Evolutionary conservation across 1,284 basidiomycete genomes (phyloP), one percentile per base, ranked within the genome.

Genomic region (Ceratobasidium sp.): DNA sequence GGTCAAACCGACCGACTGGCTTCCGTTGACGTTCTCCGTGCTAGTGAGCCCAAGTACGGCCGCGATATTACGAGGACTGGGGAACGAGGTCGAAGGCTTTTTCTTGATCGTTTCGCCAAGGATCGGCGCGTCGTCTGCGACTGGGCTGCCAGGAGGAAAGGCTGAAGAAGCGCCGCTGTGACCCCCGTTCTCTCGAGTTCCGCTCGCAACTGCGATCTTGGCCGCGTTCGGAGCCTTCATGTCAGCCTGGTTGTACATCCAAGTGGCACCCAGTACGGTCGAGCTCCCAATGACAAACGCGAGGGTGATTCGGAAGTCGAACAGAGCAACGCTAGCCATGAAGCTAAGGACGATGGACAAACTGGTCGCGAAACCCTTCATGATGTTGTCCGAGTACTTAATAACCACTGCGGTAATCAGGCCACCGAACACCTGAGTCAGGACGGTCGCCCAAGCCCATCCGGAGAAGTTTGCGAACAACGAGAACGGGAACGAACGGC

Each of bases 281-380:
- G 87, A 86, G 0, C 94, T 92, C 66, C 96, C 96, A 45, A 94
- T 84, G 77, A 96, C 84, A 83, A 98, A 98, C 0, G 92, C 90
- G 75, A 91, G 87, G 0, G 96, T 94, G 83, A 98, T 92, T 56
- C 89, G 88, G 86, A 96, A 96, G 82, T 92, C 87, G 88, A 98
- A 98, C 53, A 98, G 89, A 10, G 90, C 90, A 75, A 97, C 92
- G 4, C 93, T 95, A 1, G 94, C 94, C 76, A 96, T 87, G 88
- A 97, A 98, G 64, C 95, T 97, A 79, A 98, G 89, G 80, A 98
- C 90, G 83, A 98, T 98, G 82, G 92, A 93, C 79, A 98, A 87
- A 79, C 92, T 94, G 4, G 96, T 97, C 15, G 97, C 97, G 82
- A 98, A 98, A 47, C 97, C 95, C 84, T 97, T 97, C 82, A 94